Evolutionary conservation across 441 rosid species (phyloP).

Genomic region (Raphanus hybrid): DNA sequence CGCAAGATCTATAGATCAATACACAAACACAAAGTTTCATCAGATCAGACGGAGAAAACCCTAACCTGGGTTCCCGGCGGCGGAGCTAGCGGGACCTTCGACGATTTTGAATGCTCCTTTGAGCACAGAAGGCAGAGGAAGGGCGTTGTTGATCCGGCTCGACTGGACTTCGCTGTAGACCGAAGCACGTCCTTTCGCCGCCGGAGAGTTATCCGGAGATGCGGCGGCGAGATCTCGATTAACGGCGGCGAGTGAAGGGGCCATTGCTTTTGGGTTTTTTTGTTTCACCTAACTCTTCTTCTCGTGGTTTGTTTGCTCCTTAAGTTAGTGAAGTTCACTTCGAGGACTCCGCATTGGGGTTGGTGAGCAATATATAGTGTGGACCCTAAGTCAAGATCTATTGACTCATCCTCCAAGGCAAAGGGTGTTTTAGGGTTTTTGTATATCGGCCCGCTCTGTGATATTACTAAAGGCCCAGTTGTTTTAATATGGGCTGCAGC

Average conservation of each 20-base stretch:
- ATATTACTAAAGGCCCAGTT: background rate
- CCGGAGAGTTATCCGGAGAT: slow-evolving; percentile 36
- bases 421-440: slow-evolving; percentile 11
- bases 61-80: slow-evolving; percentile 92
- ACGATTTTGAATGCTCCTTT: slow-evolving; percentile 69
- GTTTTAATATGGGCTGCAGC: background rate
- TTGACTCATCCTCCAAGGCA: slow-evolving; percentile 41
- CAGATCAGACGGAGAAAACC: slow-evolving; percentile 13
- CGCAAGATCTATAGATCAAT: slow-evolving; percentile 36
- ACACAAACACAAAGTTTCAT: background rate
- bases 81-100: slow-evolving; percentile 87
- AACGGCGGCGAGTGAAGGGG: slow-evolving; percentile 62
- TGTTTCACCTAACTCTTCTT: slow-evolving; percentile 38
- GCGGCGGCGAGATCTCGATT: slow-evolving; percentile 51
- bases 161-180: slow-evolving; percentile 92
- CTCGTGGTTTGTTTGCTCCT: slow-evolving; percentile 2
- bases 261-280: slow-evolving; percentile 46
- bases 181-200: slow-evolving; percentile 65
- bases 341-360: slow-evolving; percentile 36
- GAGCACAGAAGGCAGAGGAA: slow-evolving; percentile 90
- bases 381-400: background rate
- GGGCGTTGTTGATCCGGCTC: slow-evolving; percentile 76
- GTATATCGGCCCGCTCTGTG: background rate
- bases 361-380: slow-evolving; percentile 38
- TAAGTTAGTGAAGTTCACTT: slow-evolving; percentile 37